A percentile compares a stretch with the other conserved stretches of the same genome.
These are phyloP conservation scores for Colletotrichum eleusines DNA, from an alignment of 2,329 filamentous ascomycete species.

Conservation along the genomic window DNA sequence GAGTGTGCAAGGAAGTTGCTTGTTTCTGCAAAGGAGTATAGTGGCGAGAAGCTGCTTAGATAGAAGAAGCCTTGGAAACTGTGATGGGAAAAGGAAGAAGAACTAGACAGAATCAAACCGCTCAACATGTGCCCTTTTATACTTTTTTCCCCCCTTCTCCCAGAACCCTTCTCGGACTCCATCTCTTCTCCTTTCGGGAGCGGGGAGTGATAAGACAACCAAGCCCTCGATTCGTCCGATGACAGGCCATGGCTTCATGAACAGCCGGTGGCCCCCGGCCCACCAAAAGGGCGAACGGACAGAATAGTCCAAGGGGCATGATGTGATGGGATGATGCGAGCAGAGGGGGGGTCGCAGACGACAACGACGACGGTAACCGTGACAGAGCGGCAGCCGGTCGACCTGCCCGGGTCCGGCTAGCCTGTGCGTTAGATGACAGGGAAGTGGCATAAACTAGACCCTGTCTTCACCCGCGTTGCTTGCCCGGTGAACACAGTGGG, in stretches of 20 bases:
- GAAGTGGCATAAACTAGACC: slow-evolving; percentile 34
- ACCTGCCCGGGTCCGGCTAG: slow-evolving; percentile 43
- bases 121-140: slow-evolving; percentile 72
- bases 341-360: slow-evolving; percentile 44
- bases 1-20: slow-evolving; percentile 44
- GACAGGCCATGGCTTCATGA: slow-evolving; percentile 44
- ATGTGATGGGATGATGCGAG: slow-evolving; percentile 48
- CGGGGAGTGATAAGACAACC: slow-evolving; percentile 57
- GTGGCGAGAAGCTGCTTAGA: slow-evolving; percentile 34
- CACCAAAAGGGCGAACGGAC: slow-evolving; percentile 45
- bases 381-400: slow-evolving; percentile 46
- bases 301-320: slow-evolving; percentile 50
- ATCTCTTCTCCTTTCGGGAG: slow-evolving; percentile 48
- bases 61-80: slow-evolving; percentile 43
- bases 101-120: slow-evolving; percentile 57
- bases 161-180: slow-evolving; percentile 51
- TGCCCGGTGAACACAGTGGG: slow-evolving; percentile 7
- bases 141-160: slow-evolving; percentile 58
- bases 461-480: slow-evolving; percentile 37
- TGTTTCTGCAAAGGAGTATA: slow-evolving; percentile 27
- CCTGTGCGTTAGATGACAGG: slow-evolving; percentile 38
- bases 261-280: slow-evolving; percentile 56
- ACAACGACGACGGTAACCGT: slow-evolving; percentile 45
- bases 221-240: slow-evolving; percentile 58
- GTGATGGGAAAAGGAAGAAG: slow-evolving; percentile 66